Conservation (phyloP, 2,329 filamentous ascomycete species). For the Canariomyces notabilis region DNA sequence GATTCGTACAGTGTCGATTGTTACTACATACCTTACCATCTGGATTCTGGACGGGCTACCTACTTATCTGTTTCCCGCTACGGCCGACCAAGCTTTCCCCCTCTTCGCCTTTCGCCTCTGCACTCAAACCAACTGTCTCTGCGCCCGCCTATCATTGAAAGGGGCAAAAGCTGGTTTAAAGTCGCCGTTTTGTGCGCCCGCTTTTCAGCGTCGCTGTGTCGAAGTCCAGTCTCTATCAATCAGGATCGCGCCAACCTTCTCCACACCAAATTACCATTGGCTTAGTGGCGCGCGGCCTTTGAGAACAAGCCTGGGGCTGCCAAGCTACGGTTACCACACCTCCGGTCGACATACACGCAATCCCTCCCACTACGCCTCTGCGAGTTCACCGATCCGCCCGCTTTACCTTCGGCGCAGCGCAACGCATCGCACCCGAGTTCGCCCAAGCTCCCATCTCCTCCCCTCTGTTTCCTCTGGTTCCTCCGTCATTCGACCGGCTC, state of each 20-base stretch:
- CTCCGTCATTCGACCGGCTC: constrained; percentile 8
- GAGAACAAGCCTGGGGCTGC: neutral
- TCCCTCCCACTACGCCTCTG: constrained; percentile 1
- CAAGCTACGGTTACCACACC: constrained; percentile 12
- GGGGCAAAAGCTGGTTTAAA: neutral
- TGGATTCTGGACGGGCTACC: too few relatives aligned
- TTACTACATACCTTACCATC: too few relatives aligned
- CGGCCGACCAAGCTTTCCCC: neutral
- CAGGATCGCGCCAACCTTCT: neutral
- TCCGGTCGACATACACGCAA: constrained; percentile 11
- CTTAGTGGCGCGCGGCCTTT: constrained; percentile 11
- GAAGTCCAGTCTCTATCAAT: neutral
- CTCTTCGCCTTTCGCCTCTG: neutral
- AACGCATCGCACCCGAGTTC: constrained; percentile 8
- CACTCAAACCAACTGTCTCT: neutral
- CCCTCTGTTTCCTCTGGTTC: neutral
- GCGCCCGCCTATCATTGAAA: neutral
- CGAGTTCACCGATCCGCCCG: constrained; percentile 5
- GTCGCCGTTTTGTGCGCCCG: constrained; percentile 1
- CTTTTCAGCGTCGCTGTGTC: neutral
- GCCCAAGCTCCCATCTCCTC: neutral
- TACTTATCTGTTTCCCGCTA: too few relatives aligned
- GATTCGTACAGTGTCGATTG: constrained; percentile 12
- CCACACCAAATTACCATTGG: neutral
- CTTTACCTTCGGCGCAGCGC: constrained; percentile 5